phyloP scores from a whole-genome alignment of 768 basidiomycete species.

The Neoboletus brunneissimus region DNA sequence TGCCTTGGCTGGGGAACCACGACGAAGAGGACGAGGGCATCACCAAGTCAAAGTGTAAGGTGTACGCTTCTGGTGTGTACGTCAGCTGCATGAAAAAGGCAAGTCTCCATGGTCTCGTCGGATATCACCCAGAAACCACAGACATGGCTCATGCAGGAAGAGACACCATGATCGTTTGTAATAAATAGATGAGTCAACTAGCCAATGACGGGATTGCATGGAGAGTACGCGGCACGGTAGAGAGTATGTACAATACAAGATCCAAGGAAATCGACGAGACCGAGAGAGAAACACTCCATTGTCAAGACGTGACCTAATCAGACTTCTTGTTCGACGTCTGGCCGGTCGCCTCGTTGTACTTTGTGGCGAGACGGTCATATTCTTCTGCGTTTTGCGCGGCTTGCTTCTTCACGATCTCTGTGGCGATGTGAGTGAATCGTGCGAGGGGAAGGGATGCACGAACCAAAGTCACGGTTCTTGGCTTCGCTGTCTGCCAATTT shows the following conservation, averaged over 20 bases:
- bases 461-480: slow-evolving; percentile 67
- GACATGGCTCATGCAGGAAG: too few relatives aligned
- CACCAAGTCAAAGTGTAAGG: background rate
- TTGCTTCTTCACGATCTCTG: slow-evolving; percentile 82
- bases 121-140: too few relatives aligned
- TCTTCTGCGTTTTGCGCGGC: slow-evolving; percentile 73
- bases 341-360: slow-evolving; percentile 71
- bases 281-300: background rate
- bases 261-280: background rate
- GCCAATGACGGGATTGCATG: background rate
- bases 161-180: too few relatives aligned
- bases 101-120: too few relatives aligned
- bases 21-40: slow-evolving; percentile 5
- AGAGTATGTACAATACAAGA: background rate
- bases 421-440: background rate
- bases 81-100: too few relatives aligned
- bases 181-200: background rate
- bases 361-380: slow-evolving; percentile 78
- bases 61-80: background rate
- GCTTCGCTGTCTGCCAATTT: slow-evolving; percentile 56
- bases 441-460: slow-evolving; percentile 12
- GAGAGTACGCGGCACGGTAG: background rate
- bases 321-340: slow-evolving; percentile 57
- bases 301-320: slow-evolving; percentile 41
- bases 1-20: slow-evolving; percentile 10